Evolutionary conservation across 345 rosid genomes (phyloP).

Genomic region (Cardamine chenopodiifolia): DNA sequence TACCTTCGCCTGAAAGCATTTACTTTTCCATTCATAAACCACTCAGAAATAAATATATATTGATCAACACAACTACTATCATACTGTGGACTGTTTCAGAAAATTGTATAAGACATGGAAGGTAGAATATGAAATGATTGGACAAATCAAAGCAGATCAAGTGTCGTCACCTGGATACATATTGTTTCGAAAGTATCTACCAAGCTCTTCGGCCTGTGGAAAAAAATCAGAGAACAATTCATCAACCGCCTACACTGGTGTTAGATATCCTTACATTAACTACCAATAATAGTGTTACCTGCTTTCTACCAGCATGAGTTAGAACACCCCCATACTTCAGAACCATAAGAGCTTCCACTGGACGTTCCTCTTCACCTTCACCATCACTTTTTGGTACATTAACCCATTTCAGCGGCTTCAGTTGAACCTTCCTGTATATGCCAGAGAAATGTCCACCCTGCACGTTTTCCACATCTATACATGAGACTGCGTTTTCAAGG

Average conservation of each 20-base stretch:
- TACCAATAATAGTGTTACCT: conserved; percentile 50
- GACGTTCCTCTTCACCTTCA: conserved; percentile 96
- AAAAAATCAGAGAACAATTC: not conserved
- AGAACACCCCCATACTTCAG: conserved; percentile 99
- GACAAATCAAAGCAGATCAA: conserved; percentile 20
- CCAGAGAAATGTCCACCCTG: conserved; percentile 99
- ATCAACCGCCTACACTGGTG: not conserved
- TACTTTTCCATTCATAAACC: not conserved
- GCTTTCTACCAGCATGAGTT: conserved; percentile 99
- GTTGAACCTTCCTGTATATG: conserved; percentile 96
- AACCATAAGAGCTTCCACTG: conserved; percentile 97
- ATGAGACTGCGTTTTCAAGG: conserved; percentile 4
- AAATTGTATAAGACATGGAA: conserved; percentile 11
- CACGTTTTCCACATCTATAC: conserved; percentile 30
- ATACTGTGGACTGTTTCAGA: conserved; percentile 17
- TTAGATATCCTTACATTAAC: not conserved
- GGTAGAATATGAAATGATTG: conserved; percentile 12
- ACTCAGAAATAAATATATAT: not conserved
- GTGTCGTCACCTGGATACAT: conserved; percentile 89
- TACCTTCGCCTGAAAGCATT: conserved; percentile 87
- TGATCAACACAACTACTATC: conserved; percentile 13
- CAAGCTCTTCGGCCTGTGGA: conserved; percentile 96
- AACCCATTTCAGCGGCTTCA: conserved; percentile 93
- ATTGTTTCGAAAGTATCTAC: conserved; percentile 93
- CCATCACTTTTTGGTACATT: conserved; percentile 72